These are phyloP conservation scores for Xylaria sp. DNA, from an alignment of 2,329 filamentous ascomycete species.

Conservation along the genomic window DNA sequence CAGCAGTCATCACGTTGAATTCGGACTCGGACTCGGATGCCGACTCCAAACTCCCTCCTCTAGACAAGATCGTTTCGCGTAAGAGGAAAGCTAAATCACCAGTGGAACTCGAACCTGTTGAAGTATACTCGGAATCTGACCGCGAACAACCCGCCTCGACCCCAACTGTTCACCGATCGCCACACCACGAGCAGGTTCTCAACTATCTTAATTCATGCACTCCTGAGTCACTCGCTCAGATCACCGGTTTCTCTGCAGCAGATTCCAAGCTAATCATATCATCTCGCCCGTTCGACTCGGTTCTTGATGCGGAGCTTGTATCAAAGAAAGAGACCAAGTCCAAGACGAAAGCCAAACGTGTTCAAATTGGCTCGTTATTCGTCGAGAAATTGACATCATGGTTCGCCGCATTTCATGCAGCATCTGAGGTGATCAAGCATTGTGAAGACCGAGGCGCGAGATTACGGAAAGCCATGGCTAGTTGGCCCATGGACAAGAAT, in stretches of 20 bases:
- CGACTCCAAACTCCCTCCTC: not conserved
- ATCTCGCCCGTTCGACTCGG: constrained; percentile 33
- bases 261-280: constrained; percentile 62
- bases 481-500: constrained; percentile 41
- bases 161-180: not conserved
- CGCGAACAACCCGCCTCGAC: not conserved
- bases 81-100: constrained; percentile 37
- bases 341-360: constrained; percentile 43
- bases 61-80: constrained; percentile 6
- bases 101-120: constrained; percentile 17
- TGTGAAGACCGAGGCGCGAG: constrained; percentile 55
- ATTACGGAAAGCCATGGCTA: constrained; percentile 37
- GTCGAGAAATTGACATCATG: constrained; percentile 51
- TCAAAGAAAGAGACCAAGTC: constrained; percentile 45
- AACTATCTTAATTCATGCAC: constrained; percentile 84
- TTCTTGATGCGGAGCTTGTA: constrained; percentile 71
- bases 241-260: constrained; percentile 75
- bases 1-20: constrained; percentile 25
- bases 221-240: constrained; percentile 76
- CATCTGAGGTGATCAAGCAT: constrained; percentile 45
- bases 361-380: constrained; percentile 41
- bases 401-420: constrained; percentile 52
- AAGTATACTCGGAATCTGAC: constrained; percentile 6
- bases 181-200: constrained; percentile 62
- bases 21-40: constrained; percentile 31